A percentile compares a stretch with the other conserved stretches of the same genome.
Evolutionary conservation across 129 eudicot genomes (phyloP).

Genomic region (Artemisia annua): DNA sequence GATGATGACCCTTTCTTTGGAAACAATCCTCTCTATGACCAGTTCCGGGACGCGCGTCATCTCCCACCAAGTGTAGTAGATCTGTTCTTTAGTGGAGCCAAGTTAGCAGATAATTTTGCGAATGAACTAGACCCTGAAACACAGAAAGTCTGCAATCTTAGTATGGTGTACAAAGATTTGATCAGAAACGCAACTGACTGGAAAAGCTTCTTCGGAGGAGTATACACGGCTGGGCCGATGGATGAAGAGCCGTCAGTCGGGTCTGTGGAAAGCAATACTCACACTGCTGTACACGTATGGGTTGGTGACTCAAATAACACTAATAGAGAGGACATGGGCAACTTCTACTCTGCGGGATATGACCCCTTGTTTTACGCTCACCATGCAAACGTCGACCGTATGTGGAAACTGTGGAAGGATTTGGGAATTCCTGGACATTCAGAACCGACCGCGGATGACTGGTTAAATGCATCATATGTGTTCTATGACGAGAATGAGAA

Average conservation of each 20-base stretch:
- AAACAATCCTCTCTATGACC: slow-evolving; percentile 24
- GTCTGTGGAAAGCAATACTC: slow-evolving; percentile 11
- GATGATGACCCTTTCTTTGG: background rate
- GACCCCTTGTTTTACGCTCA: slow-evolving; percentile 49
- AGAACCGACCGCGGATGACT: slow-evolving; percentile 38
- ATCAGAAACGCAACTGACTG: slow-evolving; percentile 1
- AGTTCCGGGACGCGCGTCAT: slow-evolving; percentile 17
- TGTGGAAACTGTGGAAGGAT: slow-evolving; percentile 28
- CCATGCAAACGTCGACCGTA: slow-evolving; percentile 38
- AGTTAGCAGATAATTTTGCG: too few species aligned
- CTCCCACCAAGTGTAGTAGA: slow-evolving; percentile 24
- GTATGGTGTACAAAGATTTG: slow-evolving; percentile 36
- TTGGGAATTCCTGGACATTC: slow-evolving; percentile 10
- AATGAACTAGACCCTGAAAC: background rate
- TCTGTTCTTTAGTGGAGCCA: slow-evolving; percentile 6
- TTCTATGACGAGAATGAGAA: slow-evolving; percentile 31
- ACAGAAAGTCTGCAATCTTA: slow-evolving; percentile 18
- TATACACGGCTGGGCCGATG: slow-evolving; percentile 26
- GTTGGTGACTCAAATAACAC: slow-evolving; percentile 22
- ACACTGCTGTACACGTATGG: slow-evolving; percentile 24
- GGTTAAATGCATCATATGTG: slow-evolving; percentile 40
- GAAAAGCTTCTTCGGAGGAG: slow-evolving; percentile 27
- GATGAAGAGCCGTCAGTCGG: slow-evolving; percentile 16
- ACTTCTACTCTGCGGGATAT: slow-evolving; percentile 43
- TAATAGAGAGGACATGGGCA: slow-evolving; percentile 47